phyloP scores from a whole-genome alignment of 2,329 filamentous ascomycete species.

The Penicillium brevicompactum region DNA sequence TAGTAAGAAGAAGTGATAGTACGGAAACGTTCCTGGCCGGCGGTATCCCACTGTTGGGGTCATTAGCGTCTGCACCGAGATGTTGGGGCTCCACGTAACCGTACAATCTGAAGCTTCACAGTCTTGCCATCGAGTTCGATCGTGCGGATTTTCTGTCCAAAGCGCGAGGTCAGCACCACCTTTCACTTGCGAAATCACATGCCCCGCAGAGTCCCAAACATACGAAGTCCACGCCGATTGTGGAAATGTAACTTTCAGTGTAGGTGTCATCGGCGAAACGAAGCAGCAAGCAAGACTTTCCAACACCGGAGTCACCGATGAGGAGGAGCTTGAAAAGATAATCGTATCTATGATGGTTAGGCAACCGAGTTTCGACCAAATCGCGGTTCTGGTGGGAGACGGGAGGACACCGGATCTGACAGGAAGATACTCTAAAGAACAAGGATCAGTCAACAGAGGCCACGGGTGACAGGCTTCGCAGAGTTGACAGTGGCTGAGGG shows the following conservation, averaged over 20 bases:
- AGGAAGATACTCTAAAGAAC: constrained; percentile 26
- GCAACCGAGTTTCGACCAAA: constrained; percentile 19
- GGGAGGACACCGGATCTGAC: not conserved
- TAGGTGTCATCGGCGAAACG: constrained; percentile 99
- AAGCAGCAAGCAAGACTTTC: constrained; percentile 98
- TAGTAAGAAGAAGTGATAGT: constrained; percentile 99
- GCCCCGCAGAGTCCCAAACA: constrained; percentile 42
- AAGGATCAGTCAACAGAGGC: constrained; percentile 12
- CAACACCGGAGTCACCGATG: constrained; percentile 99
- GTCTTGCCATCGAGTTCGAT: constrained; percentile 99
- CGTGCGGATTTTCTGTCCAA: constrained; percentile 90
- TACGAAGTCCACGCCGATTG: constrained; percentile 99
- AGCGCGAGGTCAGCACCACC: constrained; percentile 21
- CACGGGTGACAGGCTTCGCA: not conserved
- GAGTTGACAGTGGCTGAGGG: not conserved
- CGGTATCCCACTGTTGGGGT: constrained; percentile 85
- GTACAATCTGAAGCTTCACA: constrained; percentile 97
- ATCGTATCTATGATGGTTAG: constrained; percentile 77
- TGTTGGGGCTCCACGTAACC: not conserved
- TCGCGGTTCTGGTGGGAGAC: not conserved
- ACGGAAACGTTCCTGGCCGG: constrained; percentile 98
- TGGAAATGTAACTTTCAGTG: constrained; percentile 99
- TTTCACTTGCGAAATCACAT: constrained; percentile 1
- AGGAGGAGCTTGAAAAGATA: constrained; percentile 99
- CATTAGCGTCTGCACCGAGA: constrained; percentile 13